phyloP scores from a whole-genome alignment of 176 grass and related monocot species.

The Coix lacrymajobi region DNA sequence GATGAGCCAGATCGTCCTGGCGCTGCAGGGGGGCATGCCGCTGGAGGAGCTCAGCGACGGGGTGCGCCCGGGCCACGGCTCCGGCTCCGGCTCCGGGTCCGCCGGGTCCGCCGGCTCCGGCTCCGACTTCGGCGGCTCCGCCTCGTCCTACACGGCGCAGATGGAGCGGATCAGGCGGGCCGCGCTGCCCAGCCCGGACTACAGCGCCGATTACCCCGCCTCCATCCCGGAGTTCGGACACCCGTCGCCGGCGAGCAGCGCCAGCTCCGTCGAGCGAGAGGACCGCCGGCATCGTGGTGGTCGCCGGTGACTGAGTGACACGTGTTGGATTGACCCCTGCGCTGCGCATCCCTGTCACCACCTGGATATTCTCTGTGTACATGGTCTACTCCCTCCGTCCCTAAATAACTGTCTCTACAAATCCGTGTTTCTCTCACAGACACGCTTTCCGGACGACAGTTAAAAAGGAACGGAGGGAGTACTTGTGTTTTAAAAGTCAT shows the following conservation, averaged over 20 bases:
- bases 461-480: no score
- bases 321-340: no score
- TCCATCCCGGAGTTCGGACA: slow-evolving; percentile 16
- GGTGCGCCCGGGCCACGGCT: slow-evolving; percentile 25
- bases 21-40: slow-evolving; percentile 34
- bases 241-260: slow-evolving; percentile 12
- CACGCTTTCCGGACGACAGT: no score
- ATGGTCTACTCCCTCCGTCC: no score
- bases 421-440: no score
- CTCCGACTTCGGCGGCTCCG: not conserved
- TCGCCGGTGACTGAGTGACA: not conserved
- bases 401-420: no score
- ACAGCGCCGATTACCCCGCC: slow-evolving; percentile 24
- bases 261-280: slow-evolving; percentile 10
- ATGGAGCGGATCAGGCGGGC: slow-evolving; percentile 23
- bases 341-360: no score
- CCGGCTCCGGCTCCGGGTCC: slow-evolving; percentile 5
- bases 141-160: slow-evolving; percentile 31
- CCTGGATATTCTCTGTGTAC: no score
- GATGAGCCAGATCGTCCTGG: slow-evolving; percentile 59
- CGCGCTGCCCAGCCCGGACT: slow-evolving; percentile 32
- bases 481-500: no score
- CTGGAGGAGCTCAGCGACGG: slow-evolving; percentile 49
- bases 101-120: slow-evolving; percentile 24
- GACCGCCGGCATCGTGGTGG: not conserved